phyloP scores from a whole-genome alignment of 257 asterid genomes.

The Solanum peruvianum region DNA sequence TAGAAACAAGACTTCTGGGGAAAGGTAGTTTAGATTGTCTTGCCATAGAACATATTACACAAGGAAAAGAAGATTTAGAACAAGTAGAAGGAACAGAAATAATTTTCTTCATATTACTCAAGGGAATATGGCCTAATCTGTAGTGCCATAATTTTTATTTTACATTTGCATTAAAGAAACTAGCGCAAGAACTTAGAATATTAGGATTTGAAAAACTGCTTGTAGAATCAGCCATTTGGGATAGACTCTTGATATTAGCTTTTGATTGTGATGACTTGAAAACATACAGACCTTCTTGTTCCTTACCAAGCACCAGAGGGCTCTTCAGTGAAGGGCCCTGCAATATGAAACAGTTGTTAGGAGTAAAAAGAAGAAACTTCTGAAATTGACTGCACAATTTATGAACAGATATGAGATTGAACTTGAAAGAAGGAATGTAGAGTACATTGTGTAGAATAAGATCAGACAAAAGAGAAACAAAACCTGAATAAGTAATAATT shows the following conservation, averaged over 20 bases:
- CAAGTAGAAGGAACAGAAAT: no score
- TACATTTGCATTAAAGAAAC: neutral
- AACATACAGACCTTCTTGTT: neutral
- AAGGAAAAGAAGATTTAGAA: no score
- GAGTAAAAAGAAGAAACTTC: no score
- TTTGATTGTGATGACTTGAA: no score
- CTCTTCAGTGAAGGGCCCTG: no score
- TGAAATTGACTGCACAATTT: neutral
- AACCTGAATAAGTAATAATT: neutral
- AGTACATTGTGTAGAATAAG: neutral
- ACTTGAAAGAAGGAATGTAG: no score
- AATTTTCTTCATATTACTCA: no score
- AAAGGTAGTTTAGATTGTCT: no score
- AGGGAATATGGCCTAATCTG: neutral
- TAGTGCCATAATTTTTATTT: neutral
- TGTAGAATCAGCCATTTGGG: neutral
- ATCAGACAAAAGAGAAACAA: neutral
- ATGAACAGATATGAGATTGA: neutral
- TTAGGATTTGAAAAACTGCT: neutral
- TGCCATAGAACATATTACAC: no score
- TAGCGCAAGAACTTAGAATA: neutral
- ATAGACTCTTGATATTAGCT: no score
- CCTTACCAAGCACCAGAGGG: neutral
- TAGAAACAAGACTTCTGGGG: no score
- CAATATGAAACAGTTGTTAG: neutral